These are phyloP conservation scores for Arabidopsis arenosa DNA, from an alignment of 345 rosid species.

Conservation along the genomic window DNA sequence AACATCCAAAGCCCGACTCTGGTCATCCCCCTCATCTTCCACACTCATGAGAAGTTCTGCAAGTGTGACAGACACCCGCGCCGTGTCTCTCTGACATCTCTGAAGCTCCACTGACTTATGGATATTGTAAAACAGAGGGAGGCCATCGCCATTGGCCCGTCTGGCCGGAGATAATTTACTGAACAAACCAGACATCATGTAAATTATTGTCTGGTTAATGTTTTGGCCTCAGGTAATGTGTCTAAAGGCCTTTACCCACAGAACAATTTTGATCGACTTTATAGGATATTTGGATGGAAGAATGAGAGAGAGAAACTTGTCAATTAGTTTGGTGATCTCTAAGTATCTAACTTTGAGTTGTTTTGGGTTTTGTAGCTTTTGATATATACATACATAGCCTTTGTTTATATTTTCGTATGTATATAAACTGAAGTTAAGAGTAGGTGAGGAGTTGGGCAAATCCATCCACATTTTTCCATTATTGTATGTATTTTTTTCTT, in stretches of 20 bases:
- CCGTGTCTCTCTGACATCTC: conserved; percentile 44
- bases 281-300: conserved; percentile 42
- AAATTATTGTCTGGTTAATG: not conserved
- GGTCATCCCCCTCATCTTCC: conserved; percentile 54
- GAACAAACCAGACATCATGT: conserved; percentile 45
- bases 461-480: conserved; percentile 13
- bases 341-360: conserved; percentile 52
- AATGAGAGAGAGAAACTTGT: conserved; percentile 25
- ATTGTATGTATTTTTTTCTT: not conserved
- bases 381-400: conserved; percentile 10
- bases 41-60: conserved; percentile 67
- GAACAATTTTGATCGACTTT: conserved; percentile 11
- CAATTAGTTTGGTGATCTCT: conserved; percentile 61
- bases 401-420: not conserved
- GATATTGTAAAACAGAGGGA: conserved; percentile 49
- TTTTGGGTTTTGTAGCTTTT: conserved; percentile 27
- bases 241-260: not conserved
- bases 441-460: conserved; percentile 41
- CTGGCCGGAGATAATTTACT: conserved; percentile 40
- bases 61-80: conserved; percentile 57
- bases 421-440: conserved; percentile 19
- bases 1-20: conserved; percentile 46
- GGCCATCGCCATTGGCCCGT: conserved; percentile 37
- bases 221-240: conserved; percentile 1
- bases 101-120: conserved; percentile 49